Conservation (phyloP, 805 yeast genomes). For the Yarrowia sp. region DNA sequence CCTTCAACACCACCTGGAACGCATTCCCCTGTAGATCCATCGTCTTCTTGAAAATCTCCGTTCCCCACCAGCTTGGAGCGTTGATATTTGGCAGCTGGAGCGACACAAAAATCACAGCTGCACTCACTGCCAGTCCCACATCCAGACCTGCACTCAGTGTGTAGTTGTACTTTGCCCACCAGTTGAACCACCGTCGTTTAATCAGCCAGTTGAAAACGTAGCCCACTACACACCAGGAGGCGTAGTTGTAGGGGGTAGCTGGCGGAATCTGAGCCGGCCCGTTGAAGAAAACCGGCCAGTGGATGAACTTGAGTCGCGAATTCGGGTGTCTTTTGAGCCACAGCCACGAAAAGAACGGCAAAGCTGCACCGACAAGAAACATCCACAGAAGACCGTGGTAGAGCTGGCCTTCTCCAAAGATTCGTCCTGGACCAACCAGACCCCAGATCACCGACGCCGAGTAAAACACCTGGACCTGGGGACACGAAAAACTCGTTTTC, state of each 20-base stretch:
- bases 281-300: conserved; percentile 72
- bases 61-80: conserved; percentile 72
- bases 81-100: conserved; percentile 55
- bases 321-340: conserved; percentile 52
- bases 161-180: conserved; percentile 83
- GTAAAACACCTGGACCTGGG: conserved; percentile 56
- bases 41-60: conserved; percentile 43
- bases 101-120: conserved; percentile 63
- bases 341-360: conserved; percentile 55
- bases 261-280: conserved; percentile 74
- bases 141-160: conserved; percentile 70
- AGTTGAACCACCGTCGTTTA: conserved; percentile 61
- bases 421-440: conserved; percentile 65
- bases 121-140: conserved; percentile 70
- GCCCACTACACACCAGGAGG: conserved; percentile 62
- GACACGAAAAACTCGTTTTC: conserved; percentile 58
- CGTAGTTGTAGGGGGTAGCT: conserved; percentile 72
- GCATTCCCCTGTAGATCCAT: conserved; percentile 12
- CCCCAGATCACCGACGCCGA: conserved; percentile 72
- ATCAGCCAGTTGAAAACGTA: conserved; percentile 63
- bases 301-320: conserved; percentile 56
- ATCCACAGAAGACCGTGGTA: conserved; percentile 65
- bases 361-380: conserved; percentile 62
- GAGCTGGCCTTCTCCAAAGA: conserved; percentile 58
- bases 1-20: conserved; percentile 13